Percentiles rank a stretch among this genome's conserved stretches.
These are phyloP conservation scores for Delphinella strobiligena DNA, from an alignment of 2,329 filamentous ascomycete species.

Conservation along the genomic window DNA sequence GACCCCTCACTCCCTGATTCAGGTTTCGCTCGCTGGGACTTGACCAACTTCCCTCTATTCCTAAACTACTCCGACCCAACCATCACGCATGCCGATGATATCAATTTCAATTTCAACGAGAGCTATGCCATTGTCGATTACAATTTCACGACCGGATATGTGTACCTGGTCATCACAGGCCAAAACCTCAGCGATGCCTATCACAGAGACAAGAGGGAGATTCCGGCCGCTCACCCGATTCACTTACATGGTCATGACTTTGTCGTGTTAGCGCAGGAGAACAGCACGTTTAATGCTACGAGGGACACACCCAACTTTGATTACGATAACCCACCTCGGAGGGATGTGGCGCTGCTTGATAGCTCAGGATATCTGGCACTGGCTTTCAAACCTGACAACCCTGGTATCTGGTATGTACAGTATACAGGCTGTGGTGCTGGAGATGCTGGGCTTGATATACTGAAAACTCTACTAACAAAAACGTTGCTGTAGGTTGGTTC, in stretches of 20 bases:
- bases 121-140: constrained; percentile 12
- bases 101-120: constrained; percentile 10
- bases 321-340: constrained; percentile 9
- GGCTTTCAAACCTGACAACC: constrained; percentile 9
- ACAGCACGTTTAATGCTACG: constrained; percentile 7
- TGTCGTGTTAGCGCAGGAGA: constrained; percentile 15
- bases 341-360: constrained; percentile 6
- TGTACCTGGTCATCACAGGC: constrained; percentile 19
- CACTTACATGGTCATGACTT: constrained; percentile 22
- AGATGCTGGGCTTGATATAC: no score
- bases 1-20: constrained; percentile 5
- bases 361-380: constrained; percentile 5
- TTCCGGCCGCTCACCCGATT: constrained; percentile 18
- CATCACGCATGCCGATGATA: constrained; percentile 16
- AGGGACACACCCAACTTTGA: constrained; percentile 10
- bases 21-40: constrained; percentile 15
- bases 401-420: constrained; percentile 8
- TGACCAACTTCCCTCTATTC: constrained; percentile 16
- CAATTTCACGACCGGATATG: constrained; percentile 14
- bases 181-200: constrained; percentile 10
- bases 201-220: constrained; percentile 7
- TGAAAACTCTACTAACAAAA: not conserved
- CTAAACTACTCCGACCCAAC: constrained; percentile 17
- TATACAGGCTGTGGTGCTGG: no score
- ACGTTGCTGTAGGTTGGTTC: constrained; percentile 4